These are phyloP conservation scores for Fusarium siculi DNA, from an alignment of 2,329 filamentous ascomycete species.

Conservation along the genomic window DNA sequence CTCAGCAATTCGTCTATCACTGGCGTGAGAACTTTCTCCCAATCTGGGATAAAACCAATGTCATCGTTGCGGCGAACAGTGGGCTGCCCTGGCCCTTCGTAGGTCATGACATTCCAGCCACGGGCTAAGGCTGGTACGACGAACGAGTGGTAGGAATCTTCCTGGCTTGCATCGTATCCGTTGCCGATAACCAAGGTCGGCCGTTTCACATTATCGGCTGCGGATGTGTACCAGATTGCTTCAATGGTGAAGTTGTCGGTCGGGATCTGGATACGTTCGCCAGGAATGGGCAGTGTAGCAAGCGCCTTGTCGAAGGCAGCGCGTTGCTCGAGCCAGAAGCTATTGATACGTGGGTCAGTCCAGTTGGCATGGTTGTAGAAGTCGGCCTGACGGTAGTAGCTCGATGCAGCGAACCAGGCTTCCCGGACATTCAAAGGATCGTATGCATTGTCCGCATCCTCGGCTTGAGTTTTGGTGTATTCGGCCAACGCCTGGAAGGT, in stretches of 20 bases:
- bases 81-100: neutral
- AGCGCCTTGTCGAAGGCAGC: neutral
- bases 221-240: neutral
- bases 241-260: neutral
- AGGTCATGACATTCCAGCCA: neutral
- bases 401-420: neutral
- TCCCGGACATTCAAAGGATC: neutral
- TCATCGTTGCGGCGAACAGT: neutral
- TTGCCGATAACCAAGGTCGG: neutral
- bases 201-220: neutral
- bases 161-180: neutral
- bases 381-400: neutral
- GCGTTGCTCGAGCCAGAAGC: neutral
- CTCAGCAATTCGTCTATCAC: neutral
- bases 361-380: neutral
- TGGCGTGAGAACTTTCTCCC: neutral
- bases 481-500: neutral
- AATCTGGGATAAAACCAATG: neutral
- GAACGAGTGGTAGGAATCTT: neutral
- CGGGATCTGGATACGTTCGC: neutral
- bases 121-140: neutral
- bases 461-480: fast-evolving
- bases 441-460: neutral
- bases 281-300: neutral
- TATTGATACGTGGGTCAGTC: neutral